Evolutionary conservation across 2,329 filamentous ascomycete species (phyloP).

Genomic region (Cladosporium colombiae): DNA sequence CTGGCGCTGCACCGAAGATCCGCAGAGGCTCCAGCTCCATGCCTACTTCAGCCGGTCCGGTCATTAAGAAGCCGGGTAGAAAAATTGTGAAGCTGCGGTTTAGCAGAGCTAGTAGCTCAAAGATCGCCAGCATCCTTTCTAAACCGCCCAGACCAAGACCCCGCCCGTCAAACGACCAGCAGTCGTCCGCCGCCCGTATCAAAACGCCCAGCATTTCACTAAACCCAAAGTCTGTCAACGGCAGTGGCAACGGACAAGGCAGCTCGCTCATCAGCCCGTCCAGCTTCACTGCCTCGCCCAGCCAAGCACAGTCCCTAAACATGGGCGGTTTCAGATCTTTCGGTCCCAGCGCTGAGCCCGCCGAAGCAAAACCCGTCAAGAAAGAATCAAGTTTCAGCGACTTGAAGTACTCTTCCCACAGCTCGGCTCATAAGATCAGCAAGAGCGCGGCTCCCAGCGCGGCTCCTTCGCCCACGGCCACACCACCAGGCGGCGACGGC

Average conservation of each 20-base stretch:
- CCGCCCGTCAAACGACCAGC: background rate
- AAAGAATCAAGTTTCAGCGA: background rate
- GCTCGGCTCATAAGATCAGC: slow-evolving; percentile 2
- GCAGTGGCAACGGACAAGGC: slow-evolving; percentile 10
- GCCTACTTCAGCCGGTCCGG: slow-evolving; percentile 5
- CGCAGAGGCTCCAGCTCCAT: slow-evolving; percentile 5
- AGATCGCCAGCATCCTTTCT: slow-evolving; percentile 2
- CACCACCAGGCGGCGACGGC: background rate
- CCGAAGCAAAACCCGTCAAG: background rate
- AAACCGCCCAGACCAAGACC: slow-evolving; percentile 7
- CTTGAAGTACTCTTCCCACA: background rate
- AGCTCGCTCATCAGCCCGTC: slow-evolving; percentile 20
- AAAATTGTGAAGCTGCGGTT: slow-evolving; percentile 17
- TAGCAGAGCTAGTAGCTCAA: slow-evolving; percentile 6
- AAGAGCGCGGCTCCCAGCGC: slow-evolving; percentile 16
- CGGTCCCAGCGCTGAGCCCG: slow-evolving; percentile 14
- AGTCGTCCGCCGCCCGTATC: background rate
- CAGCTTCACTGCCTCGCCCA: slow-evolving; percentile 24
- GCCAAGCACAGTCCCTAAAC: slow-evolving; percentile 26
- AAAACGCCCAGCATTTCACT: background rate
- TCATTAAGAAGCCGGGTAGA: slow-evolving; percentile 6
- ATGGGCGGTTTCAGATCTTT: slow-evolving; percentile 33
- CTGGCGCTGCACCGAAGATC: slow-evolving; percentile 5
- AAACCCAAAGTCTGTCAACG: slow-evolving; percentile 11
- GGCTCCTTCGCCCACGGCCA: slow-evolving; percentile 7